These are phyloP conservation scores for Neurospora sp. DNA, from an alignment of 495 filamentous ascomycete genomes.

Conservation along the genomic window DNA sequence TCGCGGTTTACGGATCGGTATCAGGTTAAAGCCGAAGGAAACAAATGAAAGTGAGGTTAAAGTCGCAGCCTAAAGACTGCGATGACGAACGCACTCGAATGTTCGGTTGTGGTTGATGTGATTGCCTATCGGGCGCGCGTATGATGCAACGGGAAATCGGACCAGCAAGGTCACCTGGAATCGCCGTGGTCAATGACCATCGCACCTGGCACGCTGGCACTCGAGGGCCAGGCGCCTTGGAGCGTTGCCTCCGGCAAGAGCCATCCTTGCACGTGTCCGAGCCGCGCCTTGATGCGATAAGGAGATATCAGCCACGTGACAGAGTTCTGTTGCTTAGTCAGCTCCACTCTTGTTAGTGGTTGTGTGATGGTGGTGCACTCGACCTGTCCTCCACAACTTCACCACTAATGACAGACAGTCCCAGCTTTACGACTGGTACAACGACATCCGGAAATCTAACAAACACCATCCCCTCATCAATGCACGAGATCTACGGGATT, in stretches of 20 bases:
- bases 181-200: background rate
- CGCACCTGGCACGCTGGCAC: background rate
- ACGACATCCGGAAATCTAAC: background rate
- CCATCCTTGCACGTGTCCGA: background rate
- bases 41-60: background rate
- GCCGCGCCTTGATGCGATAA: background rate
- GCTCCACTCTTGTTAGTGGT: background rate
- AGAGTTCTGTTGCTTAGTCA: background rate
- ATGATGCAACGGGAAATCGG: slow-evolving; percentile 17
- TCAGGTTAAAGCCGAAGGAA: background rate
- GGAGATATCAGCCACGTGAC: background rate
- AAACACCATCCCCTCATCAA: background rate
- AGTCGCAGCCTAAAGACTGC: background rate
- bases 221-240: background rate
- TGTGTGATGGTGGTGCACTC: background rate
- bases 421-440: background rate
- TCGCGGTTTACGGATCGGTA: background rate
- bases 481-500: background rate
- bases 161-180: slow-evolving; percentile 5
- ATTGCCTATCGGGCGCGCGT: slow-evolving; percentile 16
- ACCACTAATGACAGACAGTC: background rate
- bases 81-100: slow-evolving; percentile 2
- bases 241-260: background rate
- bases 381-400: background rate
- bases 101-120: slow-evolving; percentile 3